Conservation (phyloP, 306 rosid species). For the Cucumis cinereus region DNA sequence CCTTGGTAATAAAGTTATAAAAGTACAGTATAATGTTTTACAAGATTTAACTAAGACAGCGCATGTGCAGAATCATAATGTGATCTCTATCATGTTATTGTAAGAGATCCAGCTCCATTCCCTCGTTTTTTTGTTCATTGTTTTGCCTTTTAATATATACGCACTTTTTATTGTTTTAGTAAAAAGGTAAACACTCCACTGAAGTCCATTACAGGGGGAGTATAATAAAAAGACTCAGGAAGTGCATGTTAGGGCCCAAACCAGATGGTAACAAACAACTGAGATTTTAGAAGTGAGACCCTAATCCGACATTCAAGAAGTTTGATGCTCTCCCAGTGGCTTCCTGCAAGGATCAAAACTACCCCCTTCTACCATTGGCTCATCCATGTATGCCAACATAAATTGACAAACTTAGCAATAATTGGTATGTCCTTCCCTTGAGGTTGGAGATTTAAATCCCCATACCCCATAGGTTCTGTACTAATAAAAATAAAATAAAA, state of each 20-base stretch:
- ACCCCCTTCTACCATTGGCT: not conserved
- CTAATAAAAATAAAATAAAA: too few species aligned
- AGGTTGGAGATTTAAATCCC: too few species aligned
- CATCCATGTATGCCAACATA: not conserved
- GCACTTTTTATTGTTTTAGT: not conserved
- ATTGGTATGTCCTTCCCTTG: too few species aligned
- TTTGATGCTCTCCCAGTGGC: not conserved
- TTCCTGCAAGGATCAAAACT: not conserved
- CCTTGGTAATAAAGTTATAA: too few species aligned
- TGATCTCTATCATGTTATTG: not conserved
- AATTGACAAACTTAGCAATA: not conserved
- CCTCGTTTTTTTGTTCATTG: not conserved
- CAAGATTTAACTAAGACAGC: not conserved
- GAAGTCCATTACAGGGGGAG: not conserved
- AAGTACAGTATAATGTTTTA: not conserved
- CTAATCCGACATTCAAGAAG: not conserved
- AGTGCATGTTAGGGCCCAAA: not conserved
- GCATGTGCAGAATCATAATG: not conserved
- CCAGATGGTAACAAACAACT: not conserved
- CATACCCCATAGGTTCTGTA: too few species aligned
- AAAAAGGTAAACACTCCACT: not conserved
- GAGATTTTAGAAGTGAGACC: not conserved
- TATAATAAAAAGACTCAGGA: not conserved
- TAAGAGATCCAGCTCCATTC: not conserved
- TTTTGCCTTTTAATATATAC: not conserved